Conservation (phyloP, 805 yeast genomes). For the Henningerozyma blattae region DNA sequence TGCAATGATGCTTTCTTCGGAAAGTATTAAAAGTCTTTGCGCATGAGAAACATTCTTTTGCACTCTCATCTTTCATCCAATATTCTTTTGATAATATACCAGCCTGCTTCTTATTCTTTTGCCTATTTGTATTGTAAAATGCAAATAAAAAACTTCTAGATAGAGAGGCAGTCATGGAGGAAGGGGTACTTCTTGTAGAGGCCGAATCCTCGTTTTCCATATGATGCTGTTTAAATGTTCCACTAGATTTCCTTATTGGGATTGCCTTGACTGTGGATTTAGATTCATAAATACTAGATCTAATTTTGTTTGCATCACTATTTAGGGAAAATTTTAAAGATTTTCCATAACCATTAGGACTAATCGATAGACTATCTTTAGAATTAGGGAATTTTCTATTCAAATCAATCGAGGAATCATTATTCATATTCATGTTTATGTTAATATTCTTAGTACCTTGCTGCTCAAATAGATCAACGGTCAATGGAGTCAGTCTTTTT, state of each 20-base stretch:
- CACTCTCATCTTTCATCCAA: conserved; percentile 95
- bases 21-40: conserved; percentile 72
- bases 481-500: background rate
- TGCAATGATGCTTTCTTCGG: conserved; percentile 86
- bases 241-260: conserved; percentile 13
- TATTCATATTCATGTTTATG: background rate
- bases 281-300: conserved; percentile 25
- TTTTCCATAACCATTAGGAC: background rate
- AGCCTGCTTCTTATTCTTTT: conserved; percentile 13
- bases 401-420: background rate
- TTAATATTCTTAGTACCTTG: background rate
- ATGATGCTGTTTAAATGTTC: conserved; percentile 7
- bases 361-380: background rate
- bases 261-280: conserved; percentile 24
- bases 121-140: conserved; percentile 24
- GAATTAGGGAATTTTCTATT: background rate
- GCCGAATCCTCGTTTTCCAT: conserved; percentile 24
- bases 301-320: conserved; percentile 16
- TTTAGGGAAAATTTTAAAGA: conserved; percentile 14
- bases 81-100: conserved; percentile 45
- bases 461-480: too few relatives aligned
- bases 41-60: conserved; percentile 78
- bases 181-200: conserved; percentile 27
- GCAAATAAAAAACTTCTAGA: conserved; percentile 32
- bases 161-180: conserved; percentile 31